Evolutionary conservation across 371 early-diverging fungal species (phyloP).

Genomic region (Mucor saturninus): DNA sequence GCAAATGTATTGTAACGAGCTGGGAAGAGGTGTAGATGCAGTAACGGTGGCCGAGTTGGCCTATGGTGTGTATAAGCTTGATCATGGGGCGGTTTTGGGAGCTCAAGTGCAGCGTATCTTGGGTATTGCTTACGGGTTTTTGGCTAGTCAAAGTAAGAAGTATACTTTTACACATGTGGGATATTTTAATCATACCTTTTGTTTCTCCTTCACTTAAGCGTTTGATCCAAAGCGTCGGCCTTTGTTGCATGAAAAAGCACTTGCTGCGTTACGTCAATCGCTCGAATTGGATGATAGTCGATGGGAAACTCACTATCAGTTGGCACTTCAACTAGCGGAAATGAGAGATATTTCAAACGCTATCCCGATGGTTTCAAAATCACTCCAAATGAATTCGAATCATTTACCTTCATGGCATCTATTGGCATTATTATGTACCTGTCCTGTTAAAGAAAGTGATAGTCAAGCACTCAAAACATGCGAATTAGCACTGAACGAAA

Average conservation of each 20-base stretch:
- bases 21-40: slow-evolving; percentile 46
- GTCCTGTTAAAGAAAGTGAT: slow-evolving; percentile 39
- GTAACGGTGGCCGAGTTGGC: slow-evolving; percentile 55
- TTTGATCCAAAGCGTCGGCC: slow-evolving; percentile 66
- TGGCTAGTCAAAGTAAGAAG: slow-evolving; percentile 64
- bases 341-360: slow-evolving; percentile 78
- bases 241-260: slow-evolving; percentile 67
- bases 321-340: slow-evolving; percentile 80
- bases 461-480: slow-evolving; percentile 72
- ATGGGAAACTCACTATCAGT: slow-evolving; percentile 71
- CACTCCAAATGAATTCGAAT: slow-evolving; percentile 62
- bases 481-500: slow-evolving; percentile 61
- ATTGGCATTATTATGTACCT: slow-evolving; percentile 74
- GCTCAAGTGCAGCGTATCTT: slow-evolving; percentile 54
- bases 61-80: slow-evolving; percentile 23
- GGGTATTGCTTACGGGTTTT: slow-evolving; percentile 65
- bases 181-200: not conserved
- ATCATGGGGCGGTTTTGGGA: slow-evolving; percentile 18
- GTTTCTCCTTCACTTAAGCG: slow-evolving; percentile 1
- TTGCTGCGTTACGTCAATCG: slow-evolving; percentile 62
- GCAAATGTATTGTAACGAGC: slow-evolving; percentile 50
- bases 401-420: slow-evolving; percentile 88
- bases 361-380: slow-evolving; percentile 61
- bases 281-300: slow-evolving; percentile 46
- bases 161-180: not conserved